Evolutionary conservation across 2,329 filamentous ascomycete genomes (phyloP).

Genomic region (Neopestalotiopsis sp.): DNA sequence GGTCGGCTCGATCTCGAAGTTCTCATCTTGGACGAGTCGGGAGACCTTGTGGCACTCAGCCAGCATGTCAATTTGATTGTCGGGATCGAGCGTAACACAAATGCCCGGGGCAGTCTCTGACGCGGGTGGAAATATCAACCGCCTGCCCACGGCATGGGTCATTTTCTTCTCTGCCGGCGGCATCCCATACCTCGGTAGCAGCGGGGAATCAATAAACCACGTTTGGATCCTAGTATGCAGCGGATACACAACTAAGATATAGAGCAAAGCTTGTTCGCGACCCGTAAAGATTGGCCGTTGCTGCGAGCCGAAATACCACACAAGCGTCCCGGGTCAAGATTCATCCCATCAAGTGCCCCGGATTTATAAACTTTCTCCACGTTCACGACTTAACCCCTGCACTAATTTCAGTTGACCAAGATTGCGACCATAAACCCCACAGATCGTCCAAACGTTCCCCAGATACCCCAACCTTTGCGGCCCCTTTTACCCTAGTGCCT

Average conservation of each 20-base stretch:
- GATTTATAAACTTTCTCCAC: background rate
- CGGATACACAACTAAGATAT: no score
- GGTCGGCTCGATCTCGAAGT: conserved; percentile 35
- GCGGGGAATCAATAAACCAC: no score
- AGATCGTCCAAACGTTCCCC: background rate
- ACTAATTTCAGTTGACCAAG: background rate
- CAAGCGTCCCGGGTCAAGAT: background rate
- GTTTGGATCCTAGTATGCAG: no score
- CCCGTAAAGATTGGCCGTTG: no score
- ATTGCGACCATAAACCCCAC: background rate
- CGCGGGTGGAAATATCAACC: background rate
- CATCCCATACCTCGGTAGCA: no score
- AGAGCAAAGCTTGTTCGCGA: no score
- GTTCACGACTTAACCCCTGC: background rate
- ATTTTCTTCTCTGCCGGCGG: no score
- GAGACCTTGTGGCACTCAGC: conserved; percentile 35
- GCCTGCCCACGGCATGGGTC: no score
- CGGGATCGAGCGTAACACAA: conserved; percentile 30
- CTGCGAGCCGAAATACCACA: background rate
- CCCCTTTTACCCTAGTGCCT: background rate
- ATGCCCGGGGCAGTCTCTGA: conserved; percentile 9
- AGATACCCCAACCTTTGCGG: background rate
- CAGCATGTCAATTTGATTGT: conserved; percentile 36
- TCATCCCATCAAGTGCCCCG: background rate
- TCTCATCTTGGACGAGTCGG: conserved; percentile 33